Conservation (phyloP, 371 early-diverging fungal genomes). For the Mucor saturninus region DNA sequence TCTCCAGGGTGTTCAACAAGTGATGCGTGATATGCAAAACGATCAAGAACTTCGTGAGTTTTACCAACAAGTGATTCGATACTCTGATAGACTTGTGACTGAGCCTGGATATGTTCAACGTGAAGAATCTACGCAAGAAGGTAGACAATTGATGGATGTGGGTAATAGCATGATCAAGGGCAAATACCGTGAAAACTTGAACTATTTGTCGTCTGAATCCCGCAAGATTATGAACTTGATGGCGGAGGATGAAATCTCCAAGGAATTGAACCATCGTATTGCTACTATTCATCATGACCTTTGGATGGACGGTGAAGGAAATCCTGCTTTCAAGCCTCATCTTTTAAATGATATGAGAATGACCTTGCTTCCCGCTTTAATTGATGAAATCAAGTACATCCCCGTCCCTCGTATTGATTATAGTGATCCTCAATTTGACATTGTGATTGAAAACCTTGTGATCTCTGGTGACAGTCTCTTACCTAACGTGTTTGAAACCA, state of each 20-base stretch:
- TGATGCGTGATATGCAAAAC: slow-evolving; percentile 31
- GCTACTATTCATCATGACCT: slow-evolving; percentile 40
- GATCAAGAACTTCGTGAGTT: slow-evolving; percentile 46
- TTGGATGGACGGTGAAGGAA: slow-evolving; percentile 53
- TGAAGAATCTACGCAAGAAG: slow-evolving; percentile 37
- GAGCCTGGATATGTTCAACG: slow-evolving; percentile 36
- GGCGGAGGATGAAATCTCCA: slow-evolving; percentile 40
- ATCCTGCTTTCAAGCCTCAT: slow-evolving; percentile 62
- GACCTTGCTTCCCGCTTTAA: slow-evolving; percentile 52
- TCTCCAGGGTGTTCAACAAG: slow-evolving; percentile 36
- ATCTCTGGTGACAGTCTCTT: slow-evolving; percentile 62
- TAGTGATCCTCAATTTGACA: slow-evolving; percentile 58
- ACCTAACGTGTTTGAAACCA: slow-evolving; percentile 61
- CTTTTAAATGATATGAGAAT: slow-evolving; percentile 61
- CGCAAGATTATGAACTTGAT: slow-evolving; percentile 28
- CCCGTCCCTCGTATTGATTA: slow-evolving; percentile 73
- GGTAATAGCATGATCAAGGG: slow-evolving; percentile 31
- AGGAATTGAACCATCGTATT: slow-evolving; percentile 32
- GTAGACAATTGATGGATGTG: slow-evolving; percentile 31
- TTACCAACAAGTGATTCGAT: slow-evolving; percentile 31
- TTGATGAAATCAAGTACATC: slow-evolving; percentile 65
- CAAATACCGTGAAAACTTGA: slow-evolving; percentile 29
- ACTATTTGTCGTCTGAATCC: slow-evolving; percentile 25
- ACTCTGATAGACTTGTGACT: slow-evolving; percentile 28
- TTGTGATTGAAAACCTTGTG: slow-evolving; percentile 65